A percentile compares a stretch with the other conserved stretches of the same genome.
These are phyloP conservation scores for Boletus sensibilis DNA, from an alignment of 768 basidiomycete species.

Conservation along the genomic window DNA sequence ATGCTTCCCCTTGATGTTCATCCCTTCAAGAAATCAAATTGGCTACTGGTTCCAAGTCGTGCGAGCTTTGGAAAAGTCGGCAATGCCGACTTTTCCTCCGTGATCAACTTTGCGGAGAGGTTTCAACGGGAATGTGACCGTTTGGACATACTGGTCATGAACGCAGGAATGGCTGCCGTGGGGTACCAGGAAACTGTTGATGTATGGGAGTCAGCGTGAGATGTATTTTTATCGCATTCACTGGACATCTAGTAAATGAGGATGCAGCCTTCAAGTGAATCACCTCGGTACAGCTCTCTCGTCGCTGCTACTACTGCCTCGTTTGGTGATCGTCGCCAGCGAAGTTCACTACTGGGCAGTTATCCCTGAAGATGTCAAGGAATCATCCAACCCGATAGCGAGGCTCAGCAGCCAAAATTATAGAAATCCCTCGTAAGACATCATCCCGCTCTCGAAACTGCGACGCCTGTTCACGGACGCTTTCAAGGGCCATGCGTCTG, in stretches of 20 bases:
- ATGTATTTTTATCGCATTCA: neutral
- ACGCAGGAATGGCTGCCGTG: constrained; percentile 32
- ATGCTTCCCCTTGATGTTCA: neutral
- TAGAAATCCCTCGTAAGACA: constrained; percentile 19
- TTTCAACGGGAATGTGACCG: constrained; percentile 9
- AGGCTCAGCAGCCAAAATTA: constrained; percentile 25
- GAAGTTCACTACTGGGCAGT: constrained; percentile 21
- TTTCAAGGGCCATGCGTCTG: constrained; percentile 12
- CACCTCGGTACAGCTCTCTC: constrained; percentile 33
- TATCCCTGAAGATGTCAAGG: constrained; percentile 21
- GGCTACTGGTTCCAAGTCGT: constrained; percentile 29
- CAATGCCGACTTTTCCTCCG: constrained; percentile 17
- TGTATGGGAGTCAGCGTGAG: constrained; percentile 45
- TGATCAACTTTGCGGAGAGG: constrained; percentile 10
- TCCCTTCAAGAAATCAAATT: constrained; percentile 19
- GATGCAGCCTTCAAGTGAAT: constrained; percentile 36
- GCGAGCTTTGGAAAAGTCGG: constrained; percentile 13
- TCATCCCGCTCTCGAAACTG: neutral
- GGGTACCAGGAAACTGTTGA: constrained; percentile 34
- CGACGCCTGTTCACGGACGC: neutral
- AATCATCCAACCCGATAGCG: constrained; percentile 22
- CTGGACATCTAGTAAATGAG: neutral
- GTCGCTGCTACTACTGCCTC: constrained; percentile 35
- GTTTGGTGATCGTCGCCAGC: constrained; percentile 36
- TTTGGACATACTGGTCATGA: constrained; percentile 40